phyloP scores from a whole-genome alignment of 345 rosid species.

The Hypericum perforatum region DNA sequence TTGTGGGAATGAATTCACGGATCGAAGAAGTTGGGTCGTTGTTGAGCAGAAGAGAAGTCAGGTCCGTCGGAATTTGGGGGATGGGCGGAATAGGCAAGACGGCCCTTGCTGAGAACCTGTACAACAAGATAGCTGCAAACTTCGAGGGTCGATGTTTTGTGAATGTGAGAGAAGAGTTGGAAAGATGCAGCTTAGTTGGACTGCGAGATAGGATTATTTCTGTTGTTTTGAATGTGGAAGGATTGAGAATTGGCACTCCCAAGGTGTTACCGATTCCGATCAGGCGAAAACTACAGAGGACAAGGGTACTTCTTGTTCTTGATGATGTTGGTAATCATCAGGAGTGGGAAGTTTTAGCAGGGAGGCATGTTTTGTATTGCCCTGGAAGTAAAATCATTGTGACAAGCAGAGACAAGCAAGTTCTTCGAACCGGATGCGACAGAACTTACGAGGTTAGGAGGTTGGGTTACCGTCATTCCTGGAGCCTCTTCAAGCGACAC shows the following conservation, averaged over 20 bases:
- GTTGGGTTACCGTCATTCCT: conserved; percentile 6
- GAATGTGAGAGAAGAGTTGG: conserved; percentile 5
- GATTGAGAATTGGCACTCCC: neutral
- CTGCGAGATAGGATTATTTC: conserved; percentile 4
- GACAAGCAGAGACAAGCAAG: conserved; percentile 12
- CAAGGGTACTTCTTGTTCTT: conserved; percentile 7
- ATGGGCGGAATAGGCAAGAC: conserved; percentile 15
- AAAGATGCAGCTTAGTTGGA: neutral
- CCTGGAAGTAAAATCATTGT: conserved; percentile 15
- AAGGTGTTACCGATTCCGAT: neutral
- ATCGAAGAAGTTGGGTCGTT: conserved; percentile 1
- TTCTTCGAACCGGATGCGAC: conserved; percentile 1
- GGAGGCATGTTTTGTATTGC: conserved; percentile 5
- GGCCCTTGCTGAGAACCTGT: conserved; percentile 8
- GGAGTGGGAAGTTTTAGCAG: neutral
- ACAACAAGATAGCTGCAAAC: neutral
- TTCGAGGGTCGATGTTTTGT: conserved; percentile 12
- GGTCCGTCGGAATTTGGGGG: conserved; percentile 12
- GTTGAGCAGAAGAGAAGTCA: neutral
- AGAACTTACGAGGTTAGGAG: conserved; percentile 6
- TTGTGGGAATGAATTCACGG: conserved; percentile 10
- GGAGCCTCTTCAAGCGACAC: conserved; percentile 7
- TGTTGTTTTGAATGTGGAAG: neutral
- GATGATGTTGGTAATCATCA: conserved; percentile 10
- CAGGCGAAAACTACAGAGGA: neutral